Evolutionary conservation across 345 rosid genomes (phyloP).

Genomic region (Tarenaya hassleriana): DNA sequence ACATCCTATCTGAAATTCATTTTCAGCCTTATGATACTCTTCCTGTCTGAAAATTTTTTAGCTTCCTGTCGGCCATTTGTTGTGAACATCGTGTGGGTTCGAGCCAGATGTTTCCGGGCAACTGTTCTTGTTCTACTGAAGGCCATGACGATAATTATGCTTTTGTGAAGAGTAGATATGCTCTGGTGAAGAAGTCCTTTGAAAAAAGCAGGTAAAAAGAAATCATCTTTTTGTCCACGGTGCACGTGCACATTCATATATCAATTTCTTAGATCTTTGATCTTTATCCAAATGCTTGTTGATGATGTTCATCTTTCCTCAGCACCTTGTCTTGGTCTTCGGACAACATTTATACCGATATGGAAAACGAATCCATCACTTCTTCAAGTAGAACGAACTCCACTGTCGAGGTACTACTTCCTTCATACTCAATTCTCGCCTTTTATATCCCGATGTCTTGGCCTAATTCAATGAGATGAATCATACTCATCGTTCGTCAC

Average conservation of each 20-base stretch:
- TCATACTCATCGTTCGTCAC: too few relatives aligned
- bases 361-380: constrained; percentile 28
- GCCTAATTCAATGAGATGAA: too few relatives aligned
- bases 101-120: constrained; percentile 17
- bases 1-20: background rate
- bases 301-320: constrained; percentile 7
- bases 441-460: too few relatives aligned
- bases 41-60: constrained; percentile 11
- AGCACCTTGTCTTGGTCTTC: constrained; percentile 24
- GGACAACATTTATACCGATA: constrained; percentile 28
- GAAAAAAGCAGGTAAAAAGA: constrained; percentile 26
- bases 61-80: constrained; percentile 16
- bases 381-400: constrained; percentile 16
- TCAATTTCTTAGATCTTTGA: too few relatives aligned
- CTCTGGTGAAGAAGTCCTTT: constrained; percentile 22
- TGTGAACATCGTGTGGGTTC: constrained; percentile 18
- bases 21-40: background rate
- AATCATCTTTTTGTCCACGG: background rate
- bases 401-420: constrained; percentile 16
- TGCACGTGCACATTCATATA: too few relatives aligned
- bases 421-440: background rate
- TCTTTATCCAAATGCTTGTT: background rate
- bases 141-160: constrained; percentile 24
- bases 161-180: constrained; percentile 19
- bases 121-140: too few relatives aligned